phyloP scores from a whole-genome alignment of 768 basidiomycete genomes.

The Boletus barrowsii region DNA sequence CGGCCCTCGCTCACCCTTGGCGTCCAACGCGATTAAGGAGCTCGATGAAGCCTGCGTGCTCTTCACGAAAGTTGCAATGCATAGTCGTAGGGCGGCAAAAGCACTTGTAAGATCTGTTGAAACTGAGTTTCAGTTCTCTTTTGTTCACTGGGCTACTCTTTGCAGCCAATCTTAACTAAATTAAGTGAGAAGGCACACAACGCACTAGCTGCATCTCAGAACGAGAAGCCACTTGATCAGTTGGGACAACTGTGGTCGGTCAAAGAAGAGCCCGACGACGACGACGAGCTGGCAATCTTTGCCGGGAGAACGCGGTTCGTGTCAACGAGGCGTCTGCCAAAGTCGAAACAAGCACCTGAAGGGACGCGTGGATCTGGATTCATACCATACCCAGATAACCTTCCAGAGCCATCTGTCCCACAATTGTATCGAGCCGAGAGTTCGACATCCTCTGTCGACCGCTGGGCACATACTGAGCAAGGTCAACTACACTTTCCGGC shows the following conservation, averaged over 20 bases:
- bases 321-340: slow-evolving; percentile 39
- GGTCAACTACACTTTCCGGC: slow-evolving; percentile 6
- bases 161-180: slow-evolving; percentile 52
- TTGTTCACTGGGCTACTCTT: slow-evolving; percentile 1
- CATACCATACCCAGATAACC: background rate
- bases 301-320: slow-evolving; percentile 66
- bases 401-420: slow-evolving; percentile 1
- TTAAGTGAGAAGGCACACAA: slow-evolving; percentile 66
- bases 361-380: slow-evolving; percentile 4
- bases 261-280: slow-evolving; percentile 48
- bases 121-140: background rate
- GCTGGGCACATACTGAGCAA: slow-evolving; percentile 19
- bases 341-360: slow-evolving; percentile 13
- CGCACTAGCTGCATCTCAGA: slow-evolving; percentile 44
- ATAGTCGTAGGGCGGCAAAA: slow-evolving; percentile 61
- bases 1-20: slow-evolving; percentile 66
- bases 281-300: slow-evolving; percentile 66
- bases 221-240: slow-evolving; percentile 29
- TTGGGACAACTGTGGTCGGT: slow-evolving; percentile 48
- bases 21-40: slow-evolving; percentile 63
- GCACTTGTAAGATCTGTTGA: slow-evolving; percentile 49
- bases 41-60: slow-evolving; percentile 64
- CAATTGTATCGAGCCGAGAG: slow-evolving; percentile 17
- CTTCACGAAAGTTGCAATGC: slow-evolving; percentile 58
- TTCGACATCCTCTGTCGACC: slow-evolving; percentile 10